Percentiles rank a stretch among this genome's conserved stretches.
phyloP scores from a whole-genome alignment of 192 early-diverging fungal species.

The Polychytrium aggregatum region DNA sequence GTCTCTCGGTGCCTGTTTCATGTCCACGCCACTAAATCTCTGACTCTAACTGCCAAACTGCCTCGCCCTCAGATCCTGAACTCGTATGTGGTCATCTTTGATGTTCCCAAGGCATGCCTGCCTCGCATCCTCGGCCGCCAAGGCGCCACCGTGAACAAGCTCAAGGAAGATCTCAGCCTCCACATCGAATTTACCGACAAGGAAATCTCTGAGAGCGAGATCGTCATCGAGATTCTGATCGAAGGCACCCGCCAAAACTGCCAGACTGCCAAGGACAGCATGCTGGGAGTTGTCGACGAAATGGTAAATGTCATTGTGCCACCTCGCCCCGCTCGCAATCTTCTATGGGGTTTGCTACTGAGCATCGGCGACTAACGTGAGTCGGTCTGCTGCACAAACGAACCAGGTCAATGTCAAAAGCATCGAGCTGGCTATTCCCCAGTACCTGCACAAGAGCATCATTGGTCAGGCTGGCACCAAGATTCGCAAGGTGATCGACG shows the following conservation, averaged over 20 bases:
- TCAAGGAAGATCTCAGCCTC: slow-evolving; percentile 49
- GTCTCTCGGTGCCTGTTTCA: too few species aligned
- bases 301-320: slow-evolving; percentile 29
- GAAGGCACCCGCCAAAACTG: slow-evolving; percentile 29
- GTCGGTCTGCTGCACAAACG: slow-evolving; percentile 35
- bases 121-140: slow-evolving; percentile 69
- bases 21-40: neutral
- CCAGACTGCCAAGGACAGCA: slow-evolving; percentile 19
- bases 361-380: too few species aligned
- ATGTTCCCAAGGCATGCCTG: slow-evolving; percentile 48
- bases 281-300: slow-evolving; percentile 34
- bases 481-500: slow-evolving; percentile 55
- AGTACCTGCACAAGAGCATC: slow-evolving; percentile 60
- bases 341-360: slow-evolving; percentile 16
- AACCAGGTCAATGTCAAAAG: slow-evolving; percentile 42
- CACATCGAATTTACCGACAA: slow-evolving; percentile 60
- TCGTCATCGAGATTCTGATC: slow-evolving; percentile 18
- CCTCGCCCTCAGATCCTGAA: slow-evolving; percentile 27
- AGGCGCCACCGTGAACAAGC: slow-evolving; percentile 60
- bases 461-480: slow-evolving; percentile 68
- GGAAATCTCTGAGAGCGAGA: slow-evolving; percentile 25
- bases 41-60: too few species aligned
- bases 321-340: slow-evolving; percentile 6
- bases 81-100: slow-evolving; percentile 50
- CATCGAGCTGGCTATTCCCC: slow-evolving; percentile 52